A percentile compares a stretch with the other conserved stretches of the same genome.
phyloP scores from a whole-genome alignment of 345 rosid species.

The Noccaea caerulescens region DNA sequence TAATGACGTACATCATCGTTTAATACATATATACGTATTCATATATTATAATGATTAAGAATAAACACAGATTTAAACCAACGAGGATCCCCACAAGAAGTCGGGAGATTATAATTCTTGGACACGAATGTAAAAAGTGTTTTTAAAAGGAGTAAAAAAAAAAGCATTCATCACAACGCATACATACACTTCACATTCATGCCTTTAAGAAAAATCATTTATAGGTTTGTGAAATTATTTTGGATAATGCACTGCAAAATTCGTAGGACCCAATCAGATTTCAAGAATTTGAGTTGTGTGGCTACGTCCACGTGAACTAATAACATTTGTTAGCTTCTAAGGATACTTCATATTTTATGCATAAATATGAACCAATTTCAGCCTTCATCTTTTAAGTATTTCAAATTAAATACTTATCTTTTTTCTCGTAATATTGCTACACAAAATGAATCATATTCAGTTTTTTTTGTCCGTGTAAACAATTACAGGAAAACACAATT shows the following conservation, averaged over 20 bases:
- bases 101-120: conserved; percentile 34
- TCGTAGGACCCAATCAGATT: conserved; percentile 49
- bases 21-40: background rate
- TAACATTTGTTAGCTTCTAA: conserved; percentile 10
- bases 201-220: background rate
- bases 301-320: conserved; percentile 37
- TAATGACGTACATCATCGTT: conserved; percentile 31
- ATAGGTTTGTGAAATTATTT: conserved; percentile 9
- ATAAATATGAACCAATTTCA: background rate
- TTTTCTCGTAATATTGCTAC: too few relatives aligned
- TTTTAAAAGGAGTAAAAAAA: background rate
- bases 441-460: too few relatives aligned
- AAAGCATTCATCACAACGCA: conserved; percentile 41
- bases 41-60: conserved; percentile 16
- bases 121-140: conserved; percentile 33
- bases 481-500: background rate
- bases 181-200: background rate
- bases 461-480: background rate
- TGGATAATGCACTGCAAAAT: conserved; percentile 43
- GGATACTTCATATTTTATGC: background rate
- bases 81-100: conserved; percentile 33
- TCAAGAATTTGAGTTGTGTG: conserved; percentile 28
- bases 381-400: background rate
- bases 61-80: conserved; percentile 9
- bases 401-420: too few relatives aligned